phyloP scores from a whole-genome alignment of 106 monocot species.

The Ottelia alismoides region DNA sequence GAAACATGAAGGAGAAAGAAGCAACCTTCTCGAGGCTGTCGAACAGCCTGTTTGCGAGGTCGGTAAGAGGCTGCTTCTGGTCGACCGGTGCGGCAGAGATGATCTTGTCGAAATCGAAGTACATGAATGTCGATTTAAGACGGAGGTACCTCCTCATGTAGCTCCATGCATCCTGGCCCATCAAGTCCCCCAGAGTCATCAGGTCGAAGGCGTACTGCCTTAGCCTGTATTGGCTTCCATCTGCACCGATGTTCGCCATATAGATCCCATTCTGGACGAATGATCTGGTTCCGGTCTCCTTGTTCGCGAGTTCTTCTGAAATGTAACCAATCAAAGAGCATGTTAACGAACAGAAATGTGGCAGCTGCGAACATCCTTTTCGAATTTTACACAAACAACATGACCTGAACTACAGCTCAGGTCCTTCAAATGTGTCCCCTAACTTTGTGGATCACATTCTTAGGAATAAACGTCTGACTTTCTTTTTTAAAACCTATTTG shows the following conservation, averaged over 20 bases:
- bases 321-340: not conserved
- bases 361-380: no score
- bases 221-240: constrained; percentile 26
- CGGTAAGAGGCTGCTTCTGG: constrained; percentile 24
- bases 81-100: constrained; percentile 33
- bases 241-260: constrained; percentile 33
- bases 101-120: constrained; percentile 59
- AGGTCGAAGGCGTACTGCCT: constrained; percentile 53
- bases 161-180: constrained; percentile 33
- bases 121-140: constrained; percentile 57
- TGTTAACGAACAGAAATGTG: not conserved
- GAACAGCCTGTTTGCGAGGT: constrained; percentile 45
- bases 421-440: no score
- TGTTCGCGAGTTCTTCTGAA: constrained; percentile 38
- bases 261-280: constrained; percentile 50
- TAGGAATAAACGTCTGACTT: no score
- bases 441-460: no score
- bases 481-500: no score
- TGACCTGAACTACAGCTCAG: no score
- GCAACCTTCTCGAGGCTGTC: constrained; percentile 52
- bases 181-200: constrained; percentile 43
- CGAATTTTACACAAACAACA: no score
- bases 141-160: constrained; percentile 51
- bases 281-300: constrained; percentile 38
- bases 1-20: no score